phyloP scores from a whole-genome alignment of 331 rosid species.

The Malus hybrid region DNA sequence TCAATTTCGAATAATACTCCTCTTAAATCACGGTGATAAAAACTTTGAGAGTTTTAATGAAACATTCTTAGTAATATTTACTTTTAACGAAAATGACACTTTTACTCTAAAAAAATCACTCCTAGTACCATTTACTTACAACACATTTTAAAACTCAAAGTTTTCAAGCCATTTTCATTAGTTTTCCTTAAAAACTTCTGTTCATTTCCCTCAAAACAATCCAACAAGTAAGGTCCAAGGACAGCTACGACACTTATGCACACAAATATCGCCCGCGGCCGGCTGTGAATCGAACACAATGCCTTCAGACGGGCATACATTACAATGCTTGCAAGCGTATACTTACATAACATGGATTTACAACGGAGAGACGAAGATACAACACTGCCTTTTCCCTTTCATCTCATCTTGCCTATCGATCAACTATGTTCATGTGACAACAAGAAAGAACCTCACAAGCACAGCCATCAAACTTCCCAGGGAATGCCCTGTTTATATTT shows the following conservation, averaged over 20 bases:
- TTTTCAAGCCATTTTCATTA: no score
- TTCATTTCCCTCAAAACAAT: no score
- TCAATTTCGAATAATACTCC: no score
- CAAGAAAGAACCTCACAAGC: slow-evolving; percentile 7
- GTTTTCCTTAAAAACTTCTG: no score
- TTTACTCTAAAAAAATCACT: no score
- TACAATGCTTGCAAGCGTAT: slow-evolving; percentile 20
- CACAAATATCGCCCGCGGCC: background rate
- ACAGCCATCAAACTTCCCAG: background rate
- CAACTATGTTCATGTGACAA: background rate
- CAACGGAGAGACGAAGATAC: slow-evolving; percentile 19
- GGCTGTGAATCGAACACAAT: slow-evolving; percentile 5
- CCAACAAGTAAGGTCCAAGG: background rate
- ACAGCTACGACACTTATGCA: background rate
- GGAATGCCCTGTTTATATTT: background rate
- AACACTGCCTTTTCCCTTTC: background rate
- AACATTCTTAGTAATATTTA: no score
- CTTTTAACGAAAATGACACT: no score
- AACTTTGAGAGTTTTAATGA: no score
- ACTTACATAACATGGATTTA: slow-evolving; percentile 25
- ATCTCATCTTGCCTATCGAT: background rate
- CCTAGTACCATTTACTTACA: no score
- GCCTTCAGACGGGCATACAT: slow-evolving; percentile 8
- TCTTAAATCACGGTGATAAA: no score
- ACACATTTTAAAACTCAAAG: no score